These are phyloP conservation scores for Yamadazyma sp. DNA, from an alignment of 1,139 yeast species.

Conservation along the genomic window DNA sequence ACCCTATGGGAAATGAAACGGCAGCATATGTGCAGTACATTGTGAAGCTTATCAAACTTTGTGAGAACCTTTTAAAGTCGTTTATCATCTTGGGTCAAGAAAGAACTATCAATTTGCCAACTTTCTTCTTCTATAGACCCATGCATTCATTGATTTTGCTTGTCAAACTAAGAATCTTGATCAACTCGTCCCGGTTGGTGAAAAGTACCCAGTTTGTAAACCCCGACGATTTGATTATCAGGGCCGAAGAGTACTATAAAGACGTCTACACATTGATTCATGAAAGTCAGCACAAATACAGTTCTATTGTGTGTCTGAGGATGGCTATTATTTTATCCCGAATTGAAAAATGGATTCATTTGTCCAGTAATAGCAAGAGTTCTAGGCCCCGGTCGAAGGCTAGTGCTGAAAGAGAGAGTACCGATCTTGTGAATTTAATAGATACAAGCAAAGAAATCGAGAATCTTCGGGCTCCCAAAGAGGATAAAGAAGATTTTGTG, in stretches of 20 bases:
- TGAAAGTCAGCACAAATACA: slow-evolving; percentile 22
- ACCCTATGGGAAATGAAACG: slow-evolving; percentile 10
- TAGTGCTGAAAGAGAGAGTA: slow-evolving; percentile 11
- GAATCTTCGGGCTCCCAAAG: slow-evolving; percentile 37
- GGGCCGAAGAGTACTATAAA: slow-evolving; percentile 37
- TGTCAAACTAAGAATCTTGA: slow-evolving; percentile 43
- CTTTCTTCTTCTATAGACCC: slow-evolving; percentile 56
- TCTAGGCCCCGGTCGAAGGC: slow-evolving; percentile 5
- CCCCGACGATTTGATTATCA: slow-evolving; percentile 23
- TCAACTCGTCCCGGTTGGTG: slow-evolving; percentile 34
- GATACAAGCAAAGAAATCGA: slow-evolving; percentile 50
- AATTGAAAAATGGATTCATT: slow-evolving; percentile 49
- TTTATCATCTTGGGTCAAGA: slow-evolving; percentile 39
- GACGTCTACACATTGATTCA: slow-evolving; percentile 26
- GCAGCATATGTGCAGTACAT: slow-evolving; percentile 33
- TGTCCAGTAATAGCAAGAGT: slow-evolving; percentile 25
- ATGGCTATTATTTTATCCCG: slow-evolving; percentile 44
- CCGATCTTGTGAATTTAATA: slow-evolving; percentile 39
- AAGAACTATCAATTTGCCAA: slow-evolving; percentile 45
- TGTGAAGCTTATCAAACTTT: slow-evolving; percentile 38
- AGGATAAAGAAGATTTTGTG: slow-evolving; percentile 7
- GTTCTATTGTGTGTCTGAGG: slow-evolving; percentile 40
- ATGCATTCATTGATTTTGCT: slow-evolving; percentile 53
- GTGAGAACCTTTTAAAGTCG: slow-evolving; percentile 45
- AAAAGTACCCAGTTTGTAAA: slow-evolving; percentile 10